Conservation (phyloP, 345 rosid species). For the Gossypium thurberi region DNA sequence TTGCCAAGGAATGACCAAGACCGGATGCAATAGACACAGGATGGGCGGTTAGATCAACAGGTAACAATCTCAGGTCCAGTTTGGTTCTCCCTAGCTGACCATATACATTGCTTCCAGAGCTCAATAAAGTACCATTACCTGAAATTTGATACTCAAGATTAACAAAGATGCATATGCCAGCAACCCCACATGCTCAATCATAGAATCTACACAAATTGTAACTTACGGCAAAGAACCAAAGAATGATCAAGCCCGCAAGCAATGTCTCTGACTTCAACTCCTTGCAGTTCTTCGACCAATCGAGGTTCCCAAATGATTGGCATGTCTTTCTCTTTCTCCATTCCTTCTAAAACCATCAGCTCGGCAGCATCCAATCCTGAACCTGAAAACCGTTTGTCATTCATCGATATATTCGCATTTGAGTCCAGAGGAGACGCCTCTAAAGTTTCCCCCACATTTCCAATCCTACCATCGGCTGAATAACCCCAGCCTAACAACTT, state of each 20-base stretch:
- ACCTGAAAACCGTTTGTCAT: conserved; percentile 13
- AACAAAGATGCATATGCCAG: background rate
- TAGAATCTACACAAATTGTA: background rate
- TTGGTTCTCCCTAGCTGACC: conserved; percentile 78
- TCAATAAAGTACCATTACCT: conserved; percentile 64
- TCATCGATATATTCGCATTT: conserved; percentile 6
- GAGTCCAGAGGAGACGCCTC: conserved; percentile 58
- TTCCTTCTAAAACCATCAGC: conserved; percentile 56
- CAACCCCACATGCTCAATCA: background rate
- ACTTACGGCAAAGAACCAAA: conserved; percentile 67
- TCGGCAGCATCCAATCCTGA: conserved; percentile 47
- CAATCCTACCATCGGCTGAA: conserved; percentile 82
- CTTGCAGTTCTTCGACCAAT: conserved; percentile 49
- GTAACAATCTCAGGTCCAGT: conserved; percentile 50
- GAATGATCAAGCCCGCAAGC: conserved; percentile 90
- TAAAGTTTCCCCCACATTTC: conserved; percentile 43
- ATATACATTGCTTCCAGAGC: conserved; percentile 74
- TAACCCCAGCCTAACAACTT: conserved; percentile 90
- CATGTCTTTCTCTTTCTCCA: conserved; percentile 75
- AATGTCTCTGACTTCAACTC: conserved; percentile 48
- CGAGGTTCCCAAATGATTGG: conserved; percentile 80
- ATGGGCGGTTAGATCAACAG: conserved; percentile 36
- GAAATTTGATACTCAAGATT: conserved; percentile 18
- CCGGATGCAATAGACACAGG: conserved; percentile 60
- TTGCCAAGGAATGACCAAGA: conserved; percentile 85